Evolutionary conservation across 2,329 filamentous ascomycete species (phyloP), one percentile per base, ranked within the genome.

Genomic region (Rhytidhysteron rufulum): DNA sequence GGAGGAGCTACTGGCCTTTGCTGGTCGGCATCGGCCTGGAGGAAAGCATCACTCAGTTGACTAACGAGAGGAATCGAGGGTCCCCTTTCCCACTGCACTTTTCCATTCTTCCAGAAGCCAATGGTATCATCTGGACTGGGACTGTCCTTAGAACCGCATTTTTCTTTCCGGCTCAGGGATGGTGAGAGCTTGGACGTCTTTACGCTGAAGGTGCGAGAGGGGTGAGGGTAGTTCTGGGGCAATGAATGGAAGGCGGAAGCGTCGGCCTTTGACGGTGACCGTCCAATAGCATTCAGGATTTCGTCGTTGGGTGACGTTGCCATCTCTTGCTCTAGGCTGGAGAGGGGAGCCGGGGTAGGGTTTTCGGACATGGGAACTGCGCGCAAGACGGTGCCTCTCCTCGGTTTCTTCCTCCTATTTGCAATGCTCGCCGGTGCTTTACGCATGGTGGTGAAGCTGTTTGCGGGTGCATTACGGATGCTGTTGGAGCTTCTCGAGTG

Each of bases 51-150:
- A 19, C 17, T 44, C 46, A 33, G 21, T 34, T 21, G 44, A 32
- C 34, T 32, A 39, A 40, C 40, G 30, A 33, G 27, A 37, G 17
- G 36, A 18, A 22, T 30, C 21, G 33, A 29, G 29, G 34, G 36
- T 24, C 54, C 51, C 20, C 49, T 40, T 24, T 55, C 64, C 68
- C 69, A 73, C 37, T 68, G 58, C 20, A 67, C 62, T 25, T 62
- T 61, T 4, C 70, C 71, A 48, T 72, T 56, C 37, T 64, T 67
- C 62, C 70, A 74, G 4, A 67, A 55, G 5, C 69, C 70, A 43
- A 73, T 67, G n/a, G 53, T 63, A 27, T 49, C 46, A 24, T 49
- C 54, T n/a, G 56, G 41, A 15, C 55, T 52, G 22, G 50, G 40
- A 35, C 46, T 50, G 37, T 40, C 48, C 41, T 25, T 53, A 49